Evolutionary conservation across 2,329 filamentous ascomycete species (phyloP).

Genomic region (Pseudogymnoascus sp.): DNA sequence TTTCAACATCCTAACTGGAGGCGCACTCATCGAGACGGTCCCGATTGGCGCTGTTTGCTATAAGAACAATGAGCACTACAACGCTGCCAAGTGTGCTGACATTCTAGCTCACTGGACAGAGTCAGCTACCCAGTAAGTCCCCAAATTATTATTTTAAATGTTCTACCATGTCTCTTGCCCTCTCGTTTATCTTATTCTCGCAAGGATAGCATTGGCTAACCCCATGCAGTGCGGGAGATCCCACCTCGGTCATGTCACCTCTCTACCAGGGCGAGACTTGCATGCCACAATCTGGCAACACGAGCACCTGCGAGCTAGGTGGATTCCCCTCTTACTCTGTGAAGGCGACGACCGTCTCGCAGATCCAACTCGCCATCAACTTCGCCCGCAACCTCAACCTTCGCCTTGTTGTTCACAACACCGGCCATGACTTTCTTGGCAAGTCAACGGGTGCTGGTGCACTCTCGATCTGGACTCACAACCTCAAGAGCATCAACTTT

Average conservation of each 20-base stretch:
- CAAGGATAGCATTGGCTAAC: conserved; percentile 23
- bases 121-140: conserved; percentile 30
- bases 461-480: conserved; percentile 41
- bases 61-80: conserved; percentile 9
- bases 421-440: conserved; percentile 39
- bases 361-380: conserved; percentile 37
- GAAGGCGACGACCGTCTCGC: conserved; percentile 31
- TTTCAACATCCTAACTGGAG: conserved; percentile 37
- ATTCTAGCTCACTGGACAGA: conserved; percentile 26
- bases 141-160: conserved; percentile 12
- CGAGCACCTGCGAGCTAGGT: background rate
- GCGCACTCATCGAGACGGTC: conserved; percentile 33
- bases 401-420: conserved; percentile 34
- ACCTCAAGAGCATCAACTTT: conserved; percentile 35
- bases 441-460: conserved; percentile 39
- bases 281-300: conserved; percentile 23
- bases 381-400: conserved; percentile 34
- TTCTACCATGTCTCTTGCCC: conserved; percentile 20
- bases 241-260: conserved; percentile 40
- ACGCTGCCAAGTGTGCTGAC: conserved; percentile 9
- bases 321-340: conserved; percentile 23
- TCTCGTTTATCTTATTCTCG: background rate
- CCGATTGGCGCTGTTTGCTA: conserved; percentile 12
- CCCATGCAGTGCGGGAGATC: conserved; percentile 27
- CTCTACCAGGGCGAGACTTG: conserved; percentile 36